phyloP scores from a whole-genome alignment of 2,329 filamentous ascomycete species.

The Endoconidiophora laricicola region DNA sequence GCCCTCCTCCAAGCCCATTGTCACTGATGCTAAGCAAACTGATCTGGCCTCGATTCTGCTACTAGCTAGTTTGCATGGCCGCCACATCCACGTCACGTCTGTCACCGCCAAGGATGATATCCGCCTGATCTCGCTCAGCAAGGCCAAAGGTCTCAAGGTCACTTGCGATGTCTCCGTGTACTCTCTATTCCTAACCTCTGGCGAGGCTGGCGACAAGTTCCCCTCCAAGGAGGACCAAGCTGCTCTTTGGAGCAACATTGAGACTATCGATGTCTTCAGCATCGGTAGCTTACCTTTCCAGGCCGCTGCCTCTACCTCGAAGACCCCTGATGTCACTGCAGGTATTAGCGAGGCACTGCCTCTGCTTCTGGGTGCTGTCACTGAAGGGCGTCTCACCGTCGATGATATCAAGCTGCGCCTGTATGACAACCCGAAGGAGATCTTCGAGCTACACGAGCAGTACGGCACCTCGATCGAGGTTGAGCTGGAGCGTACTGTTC shows the following conservation, averaged over 20 bases:
- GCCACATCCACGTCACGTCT: constrained; percentile 64
- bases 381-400: constrained; percentile 54
- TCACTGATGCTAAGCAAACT: constrained; percentile 66
- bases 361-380: constrained; percentile 57
- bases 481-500: constrained; percentile 47
- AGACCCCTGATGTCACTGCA: constrained; percentile 37
- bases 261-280: constrained; percentile 62
- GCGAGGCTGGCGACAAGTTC: constrained; percentile 48
- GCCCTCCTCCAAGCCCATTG: constrained; percentile 62
- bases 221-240: constrained; percentile 53
- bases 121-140: constrained; percentile 57
- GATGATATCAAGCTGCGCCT: constrained; percentile 56
- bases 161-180: constrained; percentile 74
- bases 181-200: constrained; percentile 55
- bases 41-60: constrained; percentile 68
- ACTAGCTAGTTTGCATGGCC: constrained; percentile 59
- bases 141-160: constrained; percentile 65
- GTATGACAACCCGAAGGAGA: constrained; percentile 63
- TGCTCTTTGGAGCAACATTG: constrained; percentile 57
- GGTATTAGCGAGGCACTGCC: constrained; percentile 61
- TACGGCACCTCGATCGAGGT: constrained; percentile 56
- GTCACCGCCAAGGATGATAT: constrained; percentile 73
- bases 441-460: constrained; percentile 72
- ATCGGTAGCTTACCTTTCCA: constrained; percentile 66
- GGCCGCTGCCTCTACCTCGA: constrained; percentile 38